A percentile compares a stretch with the other conserved stretches of the same genome.
These are phyloP conservation scores for Beauveria scarabaeidicola DNA, from an alignment of 2,329 filamentous ascomycete genomes.

Conservation along the genomic window DNA sequence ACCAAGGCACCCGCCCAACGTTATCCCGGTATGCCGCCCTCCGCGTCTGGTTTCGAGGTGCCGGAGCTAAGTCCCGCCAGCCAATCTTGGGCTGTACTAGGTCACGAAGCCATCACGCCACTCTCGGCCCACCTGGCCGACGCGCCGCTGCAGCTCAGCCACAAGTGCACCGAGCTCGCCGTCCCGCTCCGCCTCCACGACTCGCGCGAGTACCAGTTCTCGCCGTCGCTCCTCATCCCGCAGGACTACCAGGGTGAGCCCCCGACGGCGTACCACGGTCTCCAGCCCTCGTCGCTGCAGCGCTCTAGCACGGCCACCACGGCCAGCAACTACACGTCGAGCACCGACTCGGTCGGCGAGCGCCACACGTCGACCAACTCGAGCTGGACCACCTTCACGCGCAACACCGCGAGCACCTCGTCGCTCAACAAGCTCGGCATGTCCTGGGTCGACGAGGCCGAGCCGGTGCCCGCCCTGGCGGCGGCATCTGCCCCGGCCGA, in stretches of 20 bases:
- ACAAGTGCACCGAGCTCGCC: slow-evolving; percentile 34
- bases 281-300: slow-evolving; percentile 26
- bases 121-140: slow-evolving; percentile 22
- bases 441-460: slow-evolving; percentile 23
- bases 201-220: slow-evolving; percentile 50
- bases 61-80: slow-evolving; percentile 43
- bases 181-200: slow-evolving; percentile 49
- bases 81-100: slow-evolving; percentile 32
- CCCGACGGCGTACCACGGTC: slow-evolving; percentile 13
- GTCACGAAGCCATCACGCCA: slow-evolving; percentile 38
- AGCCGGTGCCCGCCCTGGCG: slow-evolving; percentile 19
- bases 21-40: slow-evolving; percentile 23
- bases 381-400: slow-evolving; percentile 44
- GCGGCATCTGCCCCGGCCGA: neutral
- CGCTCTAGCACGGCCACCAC: slow-evolving; percentile 49
- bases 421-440: slow-evolving; percentile 31
- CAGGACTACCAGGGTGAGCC: slow-evolving; percentile 47
- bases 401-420: slow-evolving; percentile 44
- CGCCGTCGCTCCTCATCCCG: slow-evolving; percentile 55
- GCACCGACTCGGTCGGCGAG: slow-evolving; percentile 38
- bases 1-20: slow-evolving; percentile 16
- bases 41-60: slow-evolving; percentile 28
- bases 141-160: slow-evolving; percentile 27
- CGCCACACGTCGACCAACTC: slow-evolving; percentile 47
- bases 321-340: slow-evolving; percentile 35